Percentiles rank a stretch among this genome's conserved stretches.
Conservation (phyloP, 2,329 filamentous ascomycete species). For the Aspergillus sp. region DNA sequence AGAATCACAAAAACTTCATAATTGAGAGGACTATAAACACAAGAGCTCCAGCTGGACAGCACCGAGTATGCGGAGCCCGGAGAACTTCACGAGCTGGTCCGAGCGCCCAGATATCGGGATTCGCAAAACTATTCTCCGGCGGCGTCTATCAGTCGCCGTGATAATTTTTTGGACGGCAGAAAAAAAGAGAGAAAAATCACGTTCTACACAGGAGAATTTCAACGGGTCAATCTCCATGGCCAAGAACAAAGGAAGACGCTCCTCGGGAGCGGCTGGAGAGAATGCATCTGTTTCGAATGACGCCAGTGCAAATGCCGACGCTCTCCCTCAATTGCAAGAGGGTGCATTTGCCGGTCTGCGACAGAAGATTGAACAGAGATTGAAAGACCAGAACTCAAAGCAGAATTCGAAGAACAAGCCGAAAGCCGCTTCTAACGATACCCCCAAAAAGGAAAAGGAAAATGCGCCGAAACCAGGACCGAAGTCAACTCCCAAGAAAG, state of each 20-base stretch:
- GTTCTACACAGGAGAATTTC: conserved; percentile 15
- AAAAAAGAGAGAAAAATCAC: conserved; percentile 27
- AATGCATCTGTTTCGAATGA: conserved; percentile 12
- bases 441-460: conserved; percentile 20
- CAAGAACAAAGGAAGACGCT: conserved; percentile 33
- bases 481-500: conserved; percentile 14
- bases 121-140: conserved; percentile 22
- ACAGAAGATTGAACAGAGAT: conserved; percentile 37
- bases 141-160: conserved; percentile 6
- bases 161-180: conserved; percentile 23
- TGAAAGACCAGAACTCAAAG: conserved; percentile 27
- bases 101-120: not conserved
- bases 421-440: conserved; percentile 13
- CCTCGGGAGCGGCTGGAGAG: conserved; percentile 20
- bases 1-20: too few relatives aligned
- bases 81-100: too few relatives aligned
- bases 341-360: conserved; percentile 37
- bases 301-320: conserved; percentile 16
- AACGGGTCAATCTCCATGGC: conserved; percentile 26
- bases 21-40: too few relatives aligned
- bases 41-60: too few relatives aligned
- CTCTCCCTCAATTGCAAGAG: conserved; percentile 31
- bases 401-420: conserved; percentile 29
- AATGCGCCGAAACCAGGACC: conserved; percentile 11
- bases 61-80: too few relatives aligned